These are phyloP conservation scores for Capsicum chinense DNA, from an alignment of 257 asterid genomes.

Conservation along the genomic window DNA sequence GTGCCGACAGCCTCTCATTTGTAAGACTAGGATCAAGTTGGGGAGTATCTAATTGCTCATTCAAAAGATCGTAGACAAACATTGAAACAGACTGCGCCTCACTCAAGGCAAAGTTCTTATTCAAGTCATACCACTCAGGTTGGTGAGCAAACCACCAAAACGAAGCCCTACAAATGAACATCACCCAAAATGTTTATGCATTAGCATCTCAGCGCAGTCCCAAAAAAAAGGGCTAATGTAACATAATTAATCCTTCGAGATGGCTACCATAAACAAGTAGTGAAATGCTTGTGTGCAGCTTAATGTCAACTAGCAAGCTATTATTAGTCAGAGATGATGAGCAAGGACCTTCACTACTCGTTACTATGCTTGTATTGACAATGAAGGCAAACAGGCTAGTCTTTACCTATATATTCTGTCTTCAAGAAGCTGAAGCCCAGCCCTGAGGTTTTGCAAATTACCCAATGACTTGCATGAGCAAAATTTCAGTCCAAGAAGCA, in stretches of 20 bases:
- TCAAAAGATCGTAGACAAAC: conserved; percentile 75
- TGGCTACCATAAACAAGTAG: not conserved
- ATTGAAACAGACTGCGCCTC: conserved; percentile 87
- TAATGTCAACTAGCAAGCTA: not conserved
- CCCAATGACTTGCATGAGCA: conserved; percentile 86
- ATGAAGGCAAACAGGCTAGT: not conserved
- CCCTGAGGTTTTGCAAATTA: conserved; percentile 71
- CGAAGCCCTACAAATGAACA: conserved; percentile 64
- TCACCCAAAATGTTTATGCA: not conserved
- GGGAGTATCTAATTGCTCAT: conserved; percentile 60
- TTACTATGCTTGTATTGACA: not conserved
- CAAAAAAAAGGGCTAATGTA: not conserved
- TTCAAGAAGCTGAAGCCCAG: conserved; percentile 94
- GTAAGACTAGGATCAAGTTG: conserved; percentile 47
- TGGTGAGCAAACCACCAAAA: conserved; percentile 93
- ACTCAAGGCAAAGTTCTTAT: conserved; percentile 76
- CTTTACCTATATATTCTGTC: conserved; percentile 89
- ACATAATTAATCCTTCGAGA: not conserved
- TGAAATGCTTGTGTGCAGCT: not conserved
- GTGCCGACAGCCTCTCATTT: conserved; percentile 43
- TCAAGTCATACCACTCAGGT: conserved; percentile 89
- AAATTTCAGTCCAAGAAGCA: conserved; percentile 94
- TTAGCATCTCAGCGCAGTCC: not conserved
- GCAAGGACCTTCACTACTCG: not conserved
- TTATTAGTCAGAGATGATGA: not conserved